A percentile compares a stretch with the other conserved stretches of the same genome.
Conservation (phyloP, 2,329 filamentous ascomycete species). For the Talaromyces amestolkiae region DNA sequence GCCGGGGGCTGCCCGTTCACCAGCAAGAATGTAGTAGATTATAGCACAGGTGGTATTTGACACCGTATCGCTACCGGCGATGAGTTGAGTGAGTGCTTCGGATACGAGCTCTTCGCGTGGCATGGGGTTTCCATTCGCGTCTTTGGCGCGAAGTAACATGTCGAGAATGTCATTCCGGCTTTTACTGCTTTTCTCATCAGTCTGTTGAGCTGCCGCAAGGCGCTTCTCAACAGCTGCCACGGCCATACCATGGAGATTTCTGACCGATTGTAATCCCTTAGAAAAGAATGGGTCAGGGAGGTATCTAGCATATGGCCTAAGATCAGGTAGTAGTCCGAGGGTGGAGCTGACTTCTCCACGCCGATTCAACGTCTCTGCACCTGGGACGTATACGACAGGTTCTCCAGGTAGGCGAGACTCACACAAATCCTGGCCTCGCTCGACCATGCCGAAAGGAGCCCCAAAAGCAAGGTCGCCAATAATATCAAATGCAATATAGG, state of each 20-base stretch:
- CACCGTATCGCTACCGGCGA: constrained; percentile 37
- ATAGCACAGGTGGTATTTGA: constrained; percentile 29
- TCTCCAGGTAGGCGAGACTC: constrained; percentile 22
- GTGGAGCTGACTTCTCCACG: constrained; percentile 26
- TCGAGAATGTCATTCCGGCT: constrained; percentile 31
- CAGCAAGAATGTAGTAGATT: constrained; percentile 12
- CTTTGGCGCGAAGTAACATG: constrained; percentile 31
- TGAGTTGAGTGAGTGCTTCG: constrained; percentile 34
- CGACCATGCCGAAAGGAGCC: constrained; percentile 26
- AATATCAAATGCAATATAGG: constrained; percentile 23
- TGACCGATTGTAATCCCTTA: constrained; percentile 20
- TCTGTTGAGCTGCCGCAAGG: background rate
- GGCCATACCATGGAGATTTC: constrained; percentile 25
- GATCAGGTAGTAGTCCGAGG: constrained; percentile 18
- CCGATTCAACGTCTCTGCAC: constrained; percentile 24
- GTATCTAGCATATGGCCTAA: constrained; percentile 22
- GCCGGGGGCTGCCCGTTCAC: constrained; percentile 23
- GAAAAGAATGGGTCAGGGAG: constrained; percentile 28
- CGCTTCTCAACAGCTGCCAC: constrained; percentile 32
- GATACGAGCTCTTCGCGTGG: constrained; percentile 30
- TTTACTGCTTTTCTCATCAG: constrained; percentile 20
- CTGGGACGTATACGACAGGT: constrained; percentile 22
- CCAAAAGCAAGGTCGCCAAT: constrained; percentile 23
- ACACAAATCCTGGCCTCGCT: constrained; percentile 25
- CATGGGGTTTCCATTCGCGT: constrained; percentile 30